These are phyloP conservation scores for Dactylonectria estremocensis DNA, from an alignment of 2,329 filamentous ascomycete species.

Conservation along the genomic window DNA sequence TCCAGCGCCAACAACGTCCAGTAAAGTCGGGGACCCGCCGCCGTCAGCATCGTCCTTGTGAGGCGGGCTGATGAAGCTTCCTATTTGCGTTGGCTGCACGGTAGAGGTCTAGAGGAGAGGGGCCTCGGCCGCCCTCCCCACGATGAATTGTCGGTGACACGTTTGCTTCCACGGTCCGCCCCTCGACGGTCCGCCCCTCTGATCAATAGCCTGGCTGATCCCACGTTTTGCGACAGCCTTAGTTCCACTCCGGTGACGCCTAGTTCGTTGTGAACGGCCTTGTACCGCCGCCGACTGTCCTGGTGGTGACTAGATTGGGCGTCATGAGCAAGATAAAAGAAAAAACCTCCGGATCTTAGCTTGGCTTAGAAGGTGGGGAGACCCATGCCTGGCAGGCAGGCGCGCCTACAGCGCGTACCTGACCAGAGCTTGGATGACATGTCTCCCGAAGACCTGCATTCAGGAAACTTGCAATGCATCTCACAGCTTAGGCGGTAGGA, in stretches of 20 bases:
- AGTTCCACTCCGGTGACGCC: constrained; percentile 5
- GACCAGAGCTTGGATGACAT: background rate
- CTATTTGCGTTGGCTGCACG: constrained; percentile 4
- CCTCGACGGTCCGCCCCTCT: constrained; percentile 31
- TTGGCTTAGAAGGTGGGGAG: constrained; percentile 1
- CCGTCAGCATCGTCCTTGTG: constrained; percentile 3
- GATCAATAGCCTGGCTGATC: constrained; percentile 25
- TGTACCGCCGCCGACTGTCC: background rate
- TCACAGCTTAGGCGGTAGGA: background rate
- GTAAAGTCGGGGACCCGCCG: constrained; percentile 17
- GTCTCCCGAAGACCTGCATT: background rate
- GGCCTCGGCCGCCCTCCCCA: constrained; percentile 14
- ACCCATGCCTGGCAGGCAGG: background rate
- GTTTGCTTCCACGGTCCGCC: constrained; percentile 26
- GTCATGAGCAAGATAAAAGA: constrained; percentile 3
- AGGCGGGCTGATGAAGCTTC: constrained; percentile 1
- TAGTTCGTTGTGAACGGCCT: background rate
- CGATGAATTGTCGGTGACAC: constrained; percentile 26
- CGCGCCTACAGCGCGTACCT: constrained; percentile 4
- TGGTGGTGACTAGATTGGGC: background rate
- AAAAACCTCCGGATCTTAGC: constrained; percentile 9
- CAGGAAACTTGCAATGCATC: background rate
- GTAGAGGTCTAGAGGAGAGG: background rate
- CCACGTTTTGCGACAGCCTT: constrained; percentile 22
- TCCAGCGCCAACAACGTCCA: constrained; percentile 32